Evolutionary conservation across 2,329 filamentous ascomycete species (phyloP), one percentile per base, ranked within the genome.

Genomic region (Rhytidhysteron rufulum): DNA sequence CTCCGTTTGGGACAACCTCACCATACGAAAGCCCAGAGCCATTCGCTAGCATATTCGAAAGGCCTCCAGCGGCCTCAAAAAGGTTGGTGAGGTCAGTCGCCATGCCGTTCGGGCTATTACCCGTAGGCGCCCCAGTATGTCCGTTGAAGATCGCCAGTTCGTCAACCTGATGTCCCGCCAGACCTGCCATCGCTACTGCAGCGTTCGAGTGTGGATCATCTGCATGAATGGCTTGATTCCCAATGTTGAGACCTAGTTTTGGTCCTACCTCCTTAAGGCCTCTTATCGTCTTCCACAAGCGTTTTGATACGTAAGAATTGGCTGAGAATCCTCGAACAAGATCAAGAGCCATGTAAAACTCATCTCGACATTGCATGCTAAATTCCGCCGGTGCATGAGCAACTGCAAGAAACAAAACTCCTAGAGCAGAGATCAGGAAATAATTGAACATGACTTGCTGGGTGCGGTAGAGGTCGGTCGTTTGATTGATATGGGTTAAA

Each of bases 391-490:
- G 85, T 1, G 84, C 83, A 54, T 90, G 86, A 3, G 83, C 84
- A 0, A 84, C 85, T 1, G 85, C 86, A 1, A 90, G 74, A 57
- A 90, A 89, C 10, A 90, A 70, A 3, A 87, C 85, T 0, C 85
- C 83, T 16, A 90, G 79, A 2, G 84, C 82, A 0, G 83, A 86
- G 1, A 84, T 81, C 16, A 90, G 72, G 54, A 90, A 90, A 52
- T 89, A 86, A 61, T 90, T 85, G 67, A 88, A 89, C 58, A 88
- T 85, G 5, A 84, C 79, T 63, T 89, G 85, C 37, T 85, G 78
- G 24, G 74, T 78, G 25, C 79, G 75, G 61, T 90, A 89, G 3
- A 89, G 74, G 43, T 85, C 81, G 0, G 81, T 82, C 1, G 81
- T 85, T 56, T 77, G 81, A 64, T 89, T 87, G 41, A 88, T 73